A percentile compares a stretch with the other conserved stretches of the same genome.
phyloP scores from a whole-genome alignment of 2,329 filamentous ascomycete species.

The Hypoxylon sp. region DNA sequence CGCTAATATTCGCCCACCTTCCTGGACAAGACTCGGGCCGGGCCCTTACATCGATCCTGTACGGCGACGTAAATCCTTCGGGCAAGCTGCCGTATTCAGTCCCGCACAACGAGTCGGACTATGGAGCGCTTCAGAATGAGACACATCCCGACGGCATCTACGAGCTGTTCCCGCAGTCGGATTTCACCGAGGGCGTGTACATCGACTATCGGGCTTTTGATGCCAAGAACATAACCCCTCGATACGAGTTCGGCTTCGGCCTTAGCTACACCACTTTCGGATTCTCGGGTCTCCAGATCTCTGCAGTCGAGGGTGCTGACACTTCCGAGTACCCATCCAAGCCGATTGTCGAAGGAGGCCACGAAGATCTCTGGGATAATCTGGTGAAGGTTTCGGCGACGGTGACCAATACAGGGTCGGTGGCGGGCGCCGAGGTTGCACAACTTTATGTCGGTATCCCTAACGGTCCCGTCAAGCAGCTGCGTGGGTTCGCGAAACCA shows the following conservation, averaged over 20 bases:
- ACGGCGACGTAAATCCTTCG: constrained; percentile 66
- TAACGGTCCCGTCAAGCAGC: constrained; percentile 60
- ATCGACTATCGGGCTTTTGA: constrained; percentile 77
- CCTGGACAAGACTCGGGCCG: constrained; percentile 74
- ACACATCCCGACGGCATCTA: constrained; percentile 60
- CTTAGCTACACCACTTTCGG: constrained; percentile 77
- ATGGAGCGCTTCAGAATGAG: constrained; percentile 54
- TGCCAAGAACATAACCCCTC: constrained; percentile 66
- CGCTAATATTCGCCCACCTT: constrained; percentile 70
- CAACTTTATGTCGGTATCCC: constrained; percentile 70
- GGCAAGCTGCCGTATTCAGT: constrained; percentile 67
- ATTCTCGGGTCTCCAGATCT: constrained; percentile 61
- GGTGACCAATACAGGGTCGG: constrained; percentile 74
- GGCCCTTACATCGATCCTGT: constrained; percentile 79
- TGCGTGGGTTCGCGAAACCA: constrained; percentile 74
- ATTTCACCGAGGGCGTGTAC: constrained; percentile 70
- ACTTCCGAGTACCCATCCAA: constrained; percentile 56
- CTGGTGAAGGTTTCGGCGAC: constrained; percentile 67
- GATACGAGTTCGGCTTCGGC: constrained; percentile 76
- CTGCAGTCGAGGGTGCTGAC: constrained; percentile 32
- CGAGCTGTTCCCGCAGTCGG: constrained; percentile 50
- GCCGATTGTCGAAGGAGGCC: constrained; percentile 58
- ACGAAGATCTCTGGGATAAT: constrained; percentile 62
- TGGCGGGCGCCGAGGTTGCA: constrained; percentile 73
- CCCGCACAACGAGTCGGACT: constrained; percentile 62